Evolutionary conservation across 257 asterid genomes (phyloP).

Genomic region (Dorcoceras hygrometricum): DNA sequence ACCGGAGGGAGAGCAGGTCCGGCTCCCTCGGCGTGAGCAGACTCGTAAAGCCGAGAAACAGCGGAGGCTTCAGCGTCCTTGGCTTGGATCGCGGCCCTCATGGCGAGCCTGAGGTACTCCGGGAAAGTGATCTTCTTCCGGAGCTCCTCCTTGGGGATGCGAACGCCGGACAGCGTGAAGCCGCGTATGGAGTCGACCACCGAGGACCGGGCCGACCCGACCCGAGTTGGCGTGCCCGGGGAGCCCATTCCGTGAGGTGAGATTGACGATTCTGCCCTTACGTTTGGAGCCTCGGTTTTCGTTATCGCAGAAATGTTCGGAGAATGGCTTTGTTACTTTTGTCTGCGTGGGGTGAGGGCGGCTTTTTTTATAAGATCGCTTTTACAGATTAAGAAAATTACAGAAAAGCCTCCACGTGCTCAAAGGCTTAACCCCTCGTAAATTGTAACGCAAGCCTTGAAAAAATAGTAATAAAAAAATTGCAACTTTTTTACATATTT

Average conservation of each 20-base stretch:
- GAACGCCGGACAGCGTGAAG: slow-evolving; percentile 60
- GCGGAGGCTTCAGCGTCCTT: slow-evolving; percentile 44
- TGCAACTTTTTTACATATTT: too few relatives aligned
- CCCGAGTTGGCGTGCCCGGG: slow-evolving; percentile 29
- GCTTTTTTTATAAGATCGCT: neutral
- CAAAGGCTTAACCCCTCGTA: neutral
- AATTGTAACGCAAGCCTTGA: too few relatives aligned
- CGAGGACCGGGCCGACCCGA: slow-evolving; percentile 69
- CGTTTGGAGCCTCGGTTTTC: too few relatives aligned
- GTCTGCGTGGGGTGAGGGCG: neutral
- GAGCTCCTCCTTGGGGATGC: slow-evolving; percentile 65
- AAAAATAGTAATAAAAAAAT: neutral
- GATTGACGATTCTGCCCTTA: too few relatives aligned
- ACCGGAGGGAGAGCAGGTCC: slow-evolving; percentile 44
- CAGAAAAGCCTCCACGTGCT: slow-evolving; percentile 8
- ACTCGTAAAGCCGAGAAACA: slow-evolving; percentile 37
- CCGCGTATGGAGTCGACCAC: slow-evolving; percentile 62
- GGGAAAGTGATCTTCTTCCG: slow-evolving; percentile 64
- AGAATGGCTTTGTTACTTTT: neutral
- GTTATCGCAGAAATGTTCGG: neutral
- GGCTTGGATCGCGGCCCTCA: slow-evolving; percentile 63
- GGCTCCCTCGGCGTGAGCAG: slow-evolving; percentile 37
- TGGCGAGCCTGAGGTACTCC: slow-evolving; percentile 62
- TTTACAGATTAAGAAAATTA: neutral
- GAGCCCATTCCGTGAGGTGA: slow-evolving; percentile 33